Percentiles rank a stretch among this genome's conserved stretches.
Conservation (phyloP, 2,329 filamentous ascomycete species). For the Thielaviopsis musarum region DNA sequence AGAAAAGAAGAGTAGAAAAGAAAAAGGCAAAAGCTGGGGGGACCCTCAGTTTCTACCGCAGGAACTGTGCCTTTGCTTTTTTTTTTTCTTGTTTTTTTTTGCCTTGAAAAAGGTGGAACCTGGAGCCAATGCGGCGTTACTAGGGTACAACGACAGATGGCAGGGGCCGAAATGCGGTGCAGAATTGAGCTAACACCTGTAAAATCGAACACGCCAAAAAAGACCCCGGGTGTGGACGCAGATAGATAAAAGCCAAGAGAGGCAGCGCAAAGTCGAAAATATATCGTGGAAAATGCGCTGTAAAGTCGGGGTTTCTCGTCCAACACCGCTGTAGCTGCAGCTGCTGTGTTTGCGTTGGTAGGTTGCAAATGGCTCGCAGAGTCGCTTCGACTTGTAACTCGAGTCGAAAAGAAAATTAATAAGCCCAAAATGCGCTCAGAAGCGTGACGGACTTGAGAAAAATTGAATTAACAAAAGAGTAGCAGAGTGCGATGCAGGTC, state of each 20-base stretch:
- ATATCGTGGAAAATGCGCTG: not conserved
- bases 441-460: too few species aligned
- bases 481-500: too few species aligned
- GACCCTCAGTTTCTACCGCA: not conserved
- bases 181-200: too few species aligned
- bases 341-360: too few species aligned
- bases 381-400: too few species aligned
- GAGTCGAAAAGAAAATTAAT: too few species aligned
- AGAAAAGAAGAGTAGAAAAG: not conserved
- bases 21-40: not conserved
- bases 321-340: too few species aligned
- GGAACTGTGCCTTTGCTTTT: too few species aligned
- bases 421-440: too few species aligned
- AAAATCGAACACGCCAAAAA: too few species aligned
- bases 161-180: not conserved
- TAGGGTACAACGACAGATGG: not conserved
- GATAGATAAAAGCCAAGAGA: not conserved
- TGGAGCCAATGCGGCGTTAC: conserved; percentile 1
- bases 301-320: not conserved
- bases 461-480: too few species aligned
- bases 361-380: too few species aligned
- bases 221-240: not conserved
- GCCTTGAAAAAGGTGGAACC: not conserved
- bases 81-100: not conserved
- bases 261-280: not conserved